A percentile compares a stretch with the other conserved stretches of the same genome.
These are phyloP conservation scores for Xylaria multiplex DNA, from an alignment of 2,329 filamentous ascomycete genomes.

Conservation along the genomic window DNA sequence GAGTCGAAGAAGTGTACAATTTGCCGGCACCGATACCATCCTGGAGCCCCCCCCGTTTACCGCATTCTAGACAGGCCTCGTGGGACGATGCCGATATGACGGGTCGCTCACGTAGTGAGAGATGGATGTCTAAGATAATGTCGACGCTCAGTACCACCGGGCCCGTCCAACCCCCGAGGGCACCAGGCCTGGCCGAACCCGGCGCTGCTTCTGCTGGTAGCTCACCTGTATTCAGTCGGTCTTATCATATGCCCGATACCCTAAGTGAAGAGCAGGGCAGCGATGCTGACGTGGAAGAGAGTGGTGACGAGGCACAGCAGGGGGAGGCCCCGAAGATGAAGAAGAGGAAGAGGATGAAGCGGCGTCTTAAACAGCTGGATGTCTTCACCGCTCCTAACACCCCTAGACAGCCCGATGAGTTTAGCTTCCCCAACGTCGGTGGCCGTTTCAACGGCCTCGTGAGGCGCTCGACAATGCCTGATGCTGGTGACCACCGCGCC, in stretches of 20 bases:
- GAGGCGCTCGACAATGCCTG: constrained; percentile 73
- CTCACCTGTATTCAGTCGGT: constrained; percentile 61
- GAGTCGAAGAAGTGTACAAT: constrained; percentile 77
- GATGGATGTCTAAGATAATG: constrained; percentile 82
- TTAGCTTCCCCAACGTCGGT: constrained; percentile 55
- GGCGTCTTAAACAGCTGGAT: constrained; percentile 63
- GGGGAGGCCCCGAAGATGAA: constrained; percentile 61
- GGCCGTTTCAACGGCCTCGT: constrained; percentile 65
- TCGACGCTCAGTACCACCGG: constrained; percentile 69
- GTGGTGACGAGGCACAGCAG: constrained; percentile 76
- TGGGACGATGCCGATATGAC: constrained; percentile 72
- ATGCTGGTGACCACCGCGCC: constrained; percentile 66
- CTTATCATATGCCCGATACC: constrained; percentile 56
- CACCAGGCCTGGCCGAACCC: constrained; percentile 51
- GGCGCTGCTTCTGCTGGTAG: constrained; percentile 54
- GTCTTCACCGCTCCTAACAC: constrained; percentile 74
- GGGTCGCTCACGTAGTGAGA: constrained; percentile 68
- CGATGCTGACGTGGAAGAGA: constrained; percentile 87
- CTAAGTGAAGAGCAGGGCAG: constrained; percentile 68
- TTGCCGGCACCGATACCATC: constrained; percentile 66
- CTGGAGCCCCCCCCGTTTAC: constrained; percentile 56
- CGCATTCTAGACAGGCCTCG: constrained; percentile 71
- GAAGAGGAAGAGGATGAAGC: constrained; percentile 71
- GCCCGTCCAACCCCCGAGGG: constrained; percentile 58
- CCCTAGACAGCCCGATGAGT: constrained; percentile 57